Conservation (phyloP, 768 basidiomycete genomes). For the Agaricus blazei region DNA sequence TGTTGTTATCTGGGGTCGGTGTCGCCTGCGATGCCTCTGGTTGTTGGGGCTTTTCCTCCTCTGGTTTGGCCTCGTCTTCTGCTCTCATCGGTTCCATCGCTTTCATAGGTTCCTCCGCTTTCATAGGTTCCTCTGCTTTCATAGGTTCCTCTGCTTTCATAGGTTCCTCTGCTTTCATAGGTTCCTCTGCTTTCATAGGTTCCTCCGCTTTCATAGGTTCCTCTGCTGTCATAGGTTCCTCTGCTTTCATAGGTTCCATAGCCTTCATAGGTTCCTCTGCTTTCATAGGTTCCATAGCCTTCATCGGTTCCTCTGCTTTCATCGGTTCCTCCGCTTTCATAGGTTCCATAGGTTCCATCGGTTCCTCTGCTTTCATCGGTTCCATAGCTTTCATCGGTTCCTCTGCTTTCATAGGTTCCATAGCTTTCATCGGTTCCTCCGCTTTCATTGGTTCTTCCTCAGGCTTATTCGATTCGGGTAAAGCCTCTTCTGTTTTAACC, state of each 20-base stretch:
- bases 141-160: background rate
- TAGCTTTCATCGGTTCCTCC: background rate
- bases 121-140: too few species aligned
- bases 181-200: background rate
- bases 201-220: too few species aligned
- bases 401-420: background rate
- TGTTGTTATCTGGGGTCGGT: background rate
- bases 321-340: too few species aligned
- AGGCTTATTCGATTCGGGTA: background rate
- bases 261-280: too few species aligned
- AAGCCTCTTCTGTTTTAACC: background rate
- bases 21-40: slow-evolving; percentile 2
- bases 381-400: background rate
- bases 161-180: background rate
- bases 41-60: background rate
- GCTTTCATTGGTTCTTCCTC: background rate
- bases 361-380: background rate
- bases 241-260: too few species aligned
- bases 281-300: too few species aligned
- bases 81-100: background rate
- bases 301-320: too few species aligned
- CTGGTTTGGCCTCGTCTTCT: background rate
- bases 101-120: background rate
- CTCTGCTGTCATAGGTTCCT: too few species aligned
- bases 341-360: background rate